A percentile compares a stretch with the other conserved stretches of the same genome.
These are phyloP conservation scores for Selenicereus undatus DNA, from an alignment of 148 eudicot genomes.

Conservation along the genomic window DNA sequence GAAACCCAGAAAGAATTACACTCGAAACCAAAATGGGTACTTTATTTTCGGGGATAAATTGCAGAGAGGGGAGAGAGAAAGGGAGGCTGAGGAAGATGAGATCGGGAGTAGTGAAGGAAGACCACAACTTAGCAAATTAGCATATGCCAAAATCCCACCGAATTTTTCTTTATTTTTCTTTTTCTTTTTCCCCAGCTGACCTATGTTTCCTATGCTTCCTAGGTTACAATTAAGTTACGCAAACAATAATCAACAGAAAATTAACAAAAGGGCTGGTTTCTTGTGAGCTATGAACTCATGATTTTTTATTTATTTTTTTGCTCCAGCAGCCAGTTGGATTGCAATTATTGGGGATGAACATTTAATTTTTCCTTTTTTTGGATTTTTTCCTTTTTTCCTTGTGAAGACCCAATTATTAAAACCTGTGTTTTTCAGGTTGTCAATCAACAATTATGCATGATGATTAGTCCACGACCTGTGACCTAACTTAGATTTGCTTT, in stretches of 20 bases:
- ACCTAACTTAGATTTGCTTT: slow-evolving; percentile 14
- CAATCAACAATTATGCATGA: neutral
- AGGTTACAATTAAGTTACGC: neutral
- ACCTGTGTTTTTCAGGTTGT: slow-evolving; percentile 1
- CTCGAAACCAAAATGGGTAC: neutral
- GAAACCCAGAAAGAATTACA: neutral
- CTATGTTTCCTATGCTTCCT: neutral
- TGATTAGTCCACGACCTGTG: neutral
- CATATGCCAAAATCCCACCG: slow-evolving; percentile 37
- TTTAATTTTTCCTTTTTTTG: neutral
- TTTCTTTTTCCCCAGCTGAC: neutral
- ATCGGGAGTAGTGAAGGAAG: slow-evolving; percentile 35
- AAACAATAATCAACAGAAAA: neutral
- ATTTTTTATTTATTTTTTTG: neutral
- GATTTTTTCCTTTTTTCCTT: too few relatives aligned
- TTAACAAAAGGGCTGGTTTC: slow-evolving; percentile 22
- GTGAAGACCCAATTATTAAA: neutral
- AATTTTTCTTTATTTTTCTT: slow-evolving; percentile 15
- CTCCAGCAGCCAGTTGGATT: slow-evolving; percentile 13
- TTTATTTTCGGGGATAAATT: neutral
- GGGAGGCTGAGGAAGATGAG: slow-evolving; percentile 34
- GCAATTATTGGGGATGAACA: slow-evolving; percentile 16
- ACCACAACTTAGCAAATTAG: slow-evolving; percentile 37
- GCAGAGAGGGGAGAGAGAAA: neutral
- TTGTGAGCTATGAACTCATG: slow-evolving; percentile 16